Conservation (phyloP, 2,329 filamentous ascomycete genomes). For the Kalmusia sp. region DNA sequence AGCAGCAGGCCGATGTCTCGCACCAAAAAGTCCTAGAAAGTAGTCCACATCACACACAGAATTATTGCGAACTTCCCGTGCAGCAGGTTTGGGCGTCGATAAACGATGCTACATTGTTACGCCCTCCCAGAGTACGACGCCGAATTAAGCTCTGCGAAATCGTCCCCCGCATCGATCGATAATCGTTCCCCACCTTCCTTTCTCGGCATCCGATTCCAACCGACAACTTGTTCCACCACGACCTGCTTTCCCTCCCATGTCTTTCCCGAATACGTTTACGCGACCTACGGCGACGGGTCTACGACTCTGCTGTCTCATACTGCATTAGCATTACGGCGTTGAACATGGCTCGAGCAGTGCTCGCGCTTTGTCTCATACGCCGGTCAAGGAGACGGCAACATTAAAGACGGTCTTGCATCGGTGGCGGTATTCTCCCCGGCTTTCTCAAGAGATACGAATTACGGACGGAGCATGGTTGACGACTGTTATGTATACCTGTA, state of each 20-base stretch:
- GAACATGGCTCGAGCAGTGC: constrained; percentile 17
- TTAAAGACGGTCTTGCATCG: constrained; percentile 15
- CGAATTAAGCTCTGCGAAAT: constrained; percentile 38
- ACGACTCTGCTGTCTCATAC: constrained; percentile 18
- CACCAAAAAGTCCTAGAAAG: constrained; percentile 71
- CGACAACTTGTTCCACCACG: constrained; percentile 37
- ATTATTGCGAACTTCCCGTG: constrained; percentile 58
- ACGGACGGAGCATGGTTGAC: constrained; percentile 8
- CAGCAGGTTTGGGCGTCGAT: constrained; percentile 97
- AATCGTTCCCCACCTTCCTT: constrained; percentile 41
- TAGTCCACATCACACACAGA: constrained; percentile 55
- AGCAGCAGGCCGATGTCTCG: constrained; percentile 73
- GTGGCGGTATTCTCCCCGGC: constrained; percentile 7
- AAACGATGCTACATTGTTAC: constrained; percentile 50
- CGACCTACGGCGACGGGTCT: constrained; percentile 21
- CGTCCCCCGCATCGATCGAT: constrained; percentile 36
- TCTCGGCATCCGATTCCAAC: constrained; percentile 36
- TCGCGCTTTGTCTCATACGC: constrained; percentile 20
- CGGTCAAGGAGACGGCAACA: constrained; percentile 23
- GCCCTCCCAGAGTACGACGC: constrained; percentile 40
- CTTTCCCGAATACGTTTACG: constrained; percentile 16
- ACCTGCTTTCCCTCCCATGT: constrained; percentile 17
- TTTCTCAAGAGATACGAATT: constrained; percentile 13
- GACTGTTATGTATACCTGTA: constrained; percentile 14
- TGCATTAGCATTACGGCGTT: constrained; percentile 17